Conservation (phyloP, 106 monocot genomes). For the Acanthochlamys bracteata region DNA sequence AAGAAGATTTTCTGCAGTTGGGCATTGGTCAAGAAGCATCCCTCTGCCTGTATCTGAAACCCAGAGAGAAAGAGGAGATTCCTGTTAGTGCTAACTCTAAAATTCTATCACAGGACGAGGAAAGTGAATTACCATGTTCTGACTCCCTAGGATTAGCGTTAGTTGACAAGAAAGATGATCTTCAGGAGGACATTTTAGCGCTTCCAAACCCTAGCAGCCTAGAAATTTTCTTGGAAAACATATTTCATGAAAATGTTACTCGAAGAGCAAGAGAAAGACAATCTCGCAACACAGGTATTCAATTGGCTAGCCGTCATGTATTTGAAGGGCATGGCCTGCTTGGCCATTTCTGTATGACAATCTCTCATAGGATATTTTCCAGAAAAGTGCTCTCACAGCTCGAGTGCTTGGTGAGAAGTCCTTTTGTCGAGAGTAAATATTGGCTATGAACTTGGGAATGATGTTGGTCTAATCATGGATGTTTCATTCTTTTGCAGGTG, state of each 20-base stretch:
- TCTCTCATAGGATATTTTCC: slow-evolving; percentile 82
- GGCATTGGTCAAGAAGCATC: slow-evolving; percentile 72
- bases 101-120: slow-evolving; percentile 11
- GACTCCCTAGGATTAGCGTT: slow-evolving; percentile 16
- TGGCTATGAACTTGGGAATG: neutral
- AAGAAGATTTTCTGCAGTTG: slow-evolving; percentile 68
- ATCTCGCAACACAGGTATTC: neutral
- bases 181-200: slow-evolving; percentile 11
- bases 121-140: slow-evolving; percentile 12
- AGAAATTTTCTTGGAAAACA: slow-evolving; percentile 58
- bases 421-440: neutral
- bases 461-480: slow-evolving; percentile 4
- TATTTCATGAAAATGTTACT: slow-evolving; percentile 53
- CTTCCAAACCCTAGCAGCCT: slow-evolving; percentile 53
- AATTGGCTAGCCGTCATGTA: slow-evolving; percentile 21
- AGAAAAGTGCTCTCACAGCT: slow-evolving; percentile 53
- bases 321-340: slow-evolving; percentile 29
- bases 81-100: slow-evolving; percentile 13
- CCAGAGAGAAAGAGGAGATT: slow-evolving; percentile 24
- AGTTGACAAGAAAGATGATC: slow-evolving; percentile 27
- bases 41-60: slow-evolving; percentile 41
- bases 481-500: slow-evolving; percentile 37
- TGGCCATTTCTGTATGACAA: slow-evolving; percentile 79
- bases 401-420: slow-evolving; percentile 58
- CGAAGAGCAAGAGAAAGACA: slow-evolving; percentile 34